Percentiles rank a stretch among this genome's conserved stretches.
phyloP scores from a whole-genome alignment of 441 rosid genomes.

The Manihot esculenta region DNA sequence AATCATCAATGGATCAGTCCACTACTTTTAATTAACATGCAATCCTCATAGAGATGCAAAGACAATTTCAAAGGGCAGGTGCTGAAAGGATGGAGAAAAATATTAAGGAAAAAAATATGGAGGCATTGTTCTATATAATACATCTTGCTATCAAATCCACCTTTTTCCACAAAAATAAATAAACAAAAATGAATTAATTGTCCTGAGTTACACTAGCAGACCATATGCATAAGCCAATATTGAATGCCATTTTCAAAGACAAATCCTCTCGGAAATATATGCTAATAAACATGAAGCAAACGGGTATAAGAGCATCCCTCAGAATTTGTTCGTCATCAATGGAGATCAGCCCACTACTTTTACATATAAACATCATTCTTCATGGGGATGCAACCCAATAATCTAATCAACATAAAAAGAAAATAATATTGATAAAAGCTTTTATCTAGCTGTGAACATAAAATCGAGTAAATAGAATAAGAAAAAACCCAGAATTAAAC shows the following conservation, averaged over 20 bases:
- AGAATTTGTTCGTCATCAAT: conserved; percentile 16
- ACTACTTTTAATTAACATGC: not conserved
- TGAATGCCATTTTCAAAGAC: no score
- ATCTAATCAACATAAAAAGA: not conserved
- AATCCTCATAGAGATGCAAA: conserved; percentile 7
- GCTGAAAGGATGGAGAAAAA: not conserved
- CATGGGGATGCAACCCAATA: conserved; percentile 30
- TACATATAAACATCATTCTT: conserved; percentile 7
- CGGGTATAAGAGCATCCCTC: conserved; percentile 7
- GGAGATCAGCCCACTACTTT: conserved; percentile 25
- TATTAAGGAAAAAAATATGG: no score
- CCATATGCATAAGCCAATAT: no score
- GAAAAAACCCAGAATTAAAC: no score
- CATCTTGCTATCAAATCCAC: no score
- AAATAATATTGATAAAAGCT: no score
- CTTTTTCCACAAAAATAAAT: no score
- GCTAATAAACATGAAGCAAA: not conserved
- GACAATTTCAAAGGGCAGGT: not conserved
- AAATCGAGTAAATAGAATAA: not conserved
- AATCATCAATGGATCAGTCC: conserved; percentile 1
- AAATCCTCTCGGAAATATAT: not conserved
- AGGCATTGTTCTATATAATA: no score
- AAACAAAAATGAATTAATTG: no score
- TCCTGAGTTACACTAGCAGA: no score
- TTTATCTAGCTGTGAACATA: no score